These are phyloP conservation scores for Ophiostoma novo-ulmi DNA, from an alignment of 2,329 filamentous ascomycete species.

Conservation along the genomic window DNA sequence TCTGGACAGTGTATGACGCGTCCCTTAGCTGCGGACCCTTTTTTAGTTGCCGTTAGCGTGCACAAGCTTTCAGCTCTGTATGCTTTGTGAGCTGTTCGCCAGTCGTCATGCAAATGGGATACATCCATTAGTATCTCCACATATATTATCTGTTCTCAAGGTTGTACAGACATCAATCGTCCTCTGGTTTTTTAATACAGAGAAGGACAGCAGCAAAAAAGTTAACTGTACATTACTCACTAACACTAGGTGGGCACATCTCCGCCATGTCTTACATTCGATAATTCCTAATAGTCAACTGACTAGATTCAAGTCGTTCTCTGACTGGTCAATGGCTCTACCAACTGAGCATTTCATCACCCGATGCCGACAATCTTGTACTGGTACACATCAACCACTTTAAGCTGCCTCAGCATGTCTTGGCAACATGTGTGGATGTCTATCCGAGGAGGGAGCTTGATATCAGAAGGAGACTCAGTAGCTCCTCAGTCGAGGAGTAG, in stretches of 20 bases:
- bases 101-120: not conserved
- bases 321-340: not conserved
- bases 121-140: not conserved
- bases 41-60: slow-evolving; percentile 8
- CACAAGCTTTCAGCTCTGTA: not conserved
- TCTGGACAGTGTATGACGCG: slow-evolving; percentile 12
- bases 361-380: not conserved
- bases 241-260: not conserved
- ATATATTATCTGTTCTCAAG: not conserved
- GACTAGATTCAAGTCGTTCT: not conserved
- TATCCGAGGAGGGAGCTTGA: not conserved
- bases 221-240: not conserved
- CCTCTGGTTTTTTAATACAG: not conserved
- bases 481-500: not conserved
- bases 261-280: not conserved
- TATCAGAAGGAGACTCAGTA: not conserved
- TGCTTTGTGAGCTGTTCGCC: not conserved
- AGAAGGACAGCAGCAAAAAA: not conserved
- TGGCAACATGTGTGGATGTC: not conserved
- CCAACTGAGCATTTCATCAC: not conserved
- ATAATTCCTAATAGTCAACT: not conserved
- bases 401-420: not conserved
- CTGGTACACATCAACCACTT: not conserved
- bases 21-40: slow-evolving; percentile 9
- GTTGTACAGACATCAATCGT: not conserved